Conservation (phyloP, 768 basidiomycete genomes). For the Calocybe indica region DNA sequence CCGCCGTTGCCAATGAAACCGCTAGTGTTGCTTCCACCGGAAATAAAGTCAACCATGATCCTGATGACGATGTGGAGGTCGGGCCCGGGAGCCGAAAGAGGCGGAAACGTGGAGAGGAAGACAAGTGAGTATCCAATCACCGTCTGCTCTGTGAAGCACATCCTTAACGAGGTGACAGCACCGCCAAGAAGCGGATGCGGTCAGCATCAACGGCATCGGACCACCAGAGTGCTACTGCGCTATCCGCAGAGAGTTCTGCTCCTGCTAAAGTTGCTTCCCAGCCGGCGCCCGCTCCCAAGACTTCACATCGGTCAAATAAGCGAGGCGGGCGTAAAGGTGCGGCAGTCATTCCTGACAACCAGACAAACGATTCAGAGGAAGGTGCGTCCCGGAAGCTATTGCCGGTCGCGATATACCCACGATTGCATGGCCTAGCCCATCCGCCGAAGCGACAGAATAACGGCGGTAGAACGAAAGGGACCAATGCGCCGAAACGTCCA, state of each 20-base stretch:
- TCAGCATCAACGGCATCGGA: constrained; percentile 72
- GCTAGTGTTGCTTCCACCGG: constrained; percentile 25
- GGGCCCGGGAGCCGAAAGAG: constrained; percentile 47
- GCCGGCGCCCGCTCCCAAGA: constrained; percentile 25
- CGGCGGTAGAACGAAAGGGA: constrained; percentile 33
- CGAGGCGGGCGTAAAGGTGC: constrained; percentile 39
- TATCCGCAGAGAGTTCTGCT: constrained; percentile 25
- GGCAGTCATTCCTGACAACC: constrained; percentile 22
- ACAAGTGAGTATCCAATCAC: constrained; percentile 43
- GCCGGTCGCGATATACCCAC: constrained; percentile 6
- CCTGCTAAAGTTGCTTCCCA: constrained; percentile 13
- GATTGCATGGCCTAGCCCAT: constrained; percentile 4
- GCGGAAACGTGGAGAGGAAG: constrained; percentile 72
- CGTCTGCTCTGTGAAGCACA: not conserved
- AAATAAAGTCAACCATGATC: constrained; percentile 30
- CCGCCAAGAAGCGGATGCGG: constrained; percentile 65
- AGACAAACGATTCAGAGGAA: constrained; percentile 52
- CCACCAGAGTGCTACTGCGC: constrained; percentile 31
- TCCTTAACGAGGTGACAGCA: constrained; percentile 20
- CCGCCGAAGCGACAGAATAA: constrained; percentile 30
- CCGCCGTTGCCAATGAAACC: constrained; percentile 46
- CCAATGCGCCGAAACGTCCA: constrained; percentile 33
- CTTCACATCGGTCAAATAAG: constrained; percentile 31
- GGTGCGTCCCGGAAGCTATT: constrained; percentile 31
- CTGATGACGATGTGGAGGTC: constrained; percentile 44